phyloP scores from a whole-genome alignment of 2,329 filamentous ascomycete genomes.

The Penicillium sp. region DNA sequence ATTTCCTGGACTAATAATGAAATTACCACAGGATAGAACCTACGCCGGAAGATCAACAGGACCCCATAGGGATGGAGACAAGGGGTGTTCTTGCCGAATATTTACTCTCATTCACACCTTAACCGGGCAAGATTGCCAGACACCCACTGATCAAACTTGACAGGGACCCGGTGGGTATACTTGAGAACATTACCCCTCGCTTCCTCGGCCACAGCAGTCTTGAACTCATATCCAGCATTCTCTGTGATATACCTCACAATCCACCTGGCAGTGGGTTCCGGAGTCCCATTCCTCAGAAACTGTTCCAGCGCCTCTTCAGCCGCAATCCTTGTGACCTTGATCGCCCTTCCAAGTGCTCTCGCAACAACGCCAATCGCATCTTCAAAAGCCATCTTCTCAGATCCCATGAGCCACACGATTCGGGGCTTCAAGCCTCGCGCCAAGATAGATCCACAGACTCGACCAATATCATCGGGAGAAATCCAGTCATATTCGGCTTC shows the following conservation, averaged over 20 bases:
- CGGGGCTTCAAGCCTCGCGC: slow-evolving; percentile 37
- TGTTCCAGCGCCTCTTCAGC: slow-evolving; percentile 31
- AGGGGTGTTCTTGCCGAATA: too few relatives aligned
- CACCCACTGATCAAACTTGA: slow-evolving; percentile 41
- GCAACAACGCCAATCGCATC: slow-evolving; percentile 37
- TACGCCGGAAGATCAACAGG: too few relatives aligned
- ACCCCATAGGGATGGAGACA: too few relatives aligned
- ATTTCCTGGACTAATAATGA: too few relatives aligned
- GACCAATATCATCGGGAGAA: slow-evolving; percentile 51
- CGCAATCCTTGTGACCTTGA: slow-evolving; percentile 30
- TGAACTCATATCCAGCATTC: slow-evolving; percentile 1
- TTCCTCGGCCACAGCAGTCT: slow-evolving; percentile 2
- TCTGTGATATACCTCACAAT: slow-evolving; percentile 4
- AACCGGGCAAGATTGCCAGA: slow-evolving; percentile 27
- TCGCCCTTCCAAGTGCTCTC: slow-evolving; percentile 37
- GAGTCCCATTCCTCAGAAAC: slow-evolving; percentile 19
- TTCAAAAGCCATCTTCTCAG: slow-evolving; percentile 36
- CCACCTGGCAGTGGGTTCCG: slow-evolving; percentile 23
- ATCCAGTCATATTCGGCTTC: slow-evolving; percentile 47
- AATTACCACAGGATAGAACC: too few relatives aligned
- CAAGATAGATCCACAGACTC: slow-evolving; percentile 47
- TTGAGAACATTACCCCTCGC: slow-evolving; percentile 38
- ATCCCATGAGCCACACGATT: slow-evolving; percentile 44
- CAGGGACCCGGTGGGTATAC: slow-evolving; percentile 36
- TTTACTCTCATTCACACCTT: neutral